Percentiles rank a stretch among this genome's conserved stretches.
phyloP scores from a whole-genome alignment of 2,329 filamentous ascomycete species.

The Exophiala phaeomuriformis region DNA sequence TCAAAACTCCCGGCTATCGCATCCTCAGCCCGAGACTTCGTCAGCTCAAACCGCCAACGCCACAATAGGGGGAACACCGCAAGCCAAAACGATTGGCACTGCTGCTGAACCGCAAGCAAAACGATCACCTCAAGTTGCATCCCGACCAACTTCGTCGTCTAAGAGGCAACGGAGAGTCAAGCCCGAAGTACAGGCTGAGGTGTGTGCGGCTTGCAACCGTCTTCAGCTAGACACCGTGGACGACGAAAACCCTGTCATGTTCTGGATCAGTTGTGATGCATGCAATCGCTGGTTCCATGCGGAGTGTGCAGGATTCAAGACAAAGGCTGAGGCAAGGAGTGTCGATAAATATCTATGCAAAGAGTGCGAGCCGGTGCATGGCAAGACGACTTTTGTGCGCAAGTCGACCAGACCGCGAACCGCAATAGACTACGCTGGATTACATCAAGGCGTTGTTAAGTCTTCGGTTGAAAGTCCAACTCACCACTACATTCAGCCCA shows the following conservation, averaged over 20 bases:
- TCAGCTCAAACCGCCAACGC: neutral
- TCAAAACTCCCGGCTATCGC: neutral
- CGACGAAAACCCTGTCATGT: conserved; percentile 43
- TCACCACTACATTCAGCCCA: conserved; percentile 61
- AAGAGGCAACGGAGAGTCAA: conserved; percentile 18
- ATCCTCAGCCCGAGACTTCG: neutral
- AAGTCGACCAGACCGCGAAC: conserved; percentile 59
- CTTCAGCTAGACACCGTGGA: conserved; percentile 46
- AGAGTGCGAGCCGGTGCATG: conserved; percentile 52
- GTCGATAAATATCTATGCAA: conserved; percentile 63
- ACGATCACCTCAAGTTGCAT: neutral
- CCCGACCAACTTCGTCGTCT: conserved; percentile 1
- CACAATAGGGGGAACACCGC: neutral
- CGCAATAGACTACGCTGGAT: conserved; percentile 60
- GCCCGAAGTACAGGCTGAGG: conserved; percentile 18
- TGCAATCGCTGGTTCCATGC: conserved; percentile 64
- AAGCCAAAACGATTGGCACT: neutral
- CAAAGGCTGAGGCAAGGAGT: conserved; percentile 55
- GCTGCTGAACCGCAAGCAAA: neutral
- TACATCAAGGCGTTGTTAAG: conserved; percentile 60
- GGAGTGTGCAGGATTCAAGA: conserved; percentile 59
- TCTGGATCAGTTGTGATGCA: conserved; percentile 61
- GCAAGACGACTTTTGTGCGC: conserved; percentile 59
- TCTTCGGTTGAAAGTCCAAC: conserved; percentile 57
- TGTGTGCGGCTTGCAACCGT: conserved; percentile 52